Evolutionary conservation across 148 eudicot species (phyloP).

Genomic region (Cornus suecica): DNA sequence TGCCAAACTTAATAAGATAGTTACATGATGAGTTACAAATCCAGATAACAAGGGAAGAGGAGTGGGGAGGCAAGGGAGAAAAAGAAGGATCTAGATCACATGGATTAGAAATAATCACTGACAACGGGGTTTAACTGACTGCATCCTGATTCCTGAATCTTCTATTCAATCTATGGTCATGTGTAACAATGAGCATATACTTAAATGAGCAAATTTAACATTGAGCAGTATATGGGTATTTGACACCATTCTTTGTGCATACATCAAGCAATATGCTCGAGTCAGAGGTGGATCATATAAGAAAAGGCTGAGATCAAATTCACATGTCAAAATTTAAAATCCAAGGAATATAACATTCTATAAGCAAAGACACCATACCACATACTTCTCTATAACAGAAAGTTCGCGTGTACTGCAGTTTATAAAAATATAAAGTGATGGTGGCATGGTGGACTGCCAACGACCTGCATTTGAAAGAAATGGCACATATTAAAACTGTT

Average conservation of each 20-base stretch:
- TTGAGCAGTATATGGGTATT: background rate
- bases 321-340: background rate
- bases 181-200: background rate
- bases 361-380: slow-evolving; percentile 60
- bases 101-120: background rate
- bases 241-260: background rate
- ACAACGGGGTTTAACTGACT: background rate
- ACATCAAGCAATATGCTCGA: background rate
- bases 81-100: background rate
- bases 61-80: no score
- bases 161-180: background rate
- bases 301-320: slow-evolving; percentile 2
- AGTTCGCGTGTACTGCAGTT: slow-evolving; percentile 91
- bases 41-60: no score
- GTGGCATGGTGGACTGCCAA: slow-evolving; percentile 76
- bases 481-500: background rate
- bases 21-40: background rate
- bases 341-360: background rate
- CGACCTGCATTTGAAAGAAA: slow-evolving; percentile 49
- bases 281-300: background rate
- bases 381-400: slow-evolving; percentile 78
- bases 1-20: background rate
- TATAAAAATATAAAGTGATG: slow-evolving; percentile 77
- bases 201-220: background rate
- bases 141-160: background rate